phyloP scores from a whole-genome alignment of 352 stramenopile species.

The Paralagenidium karlingii region DNA sequence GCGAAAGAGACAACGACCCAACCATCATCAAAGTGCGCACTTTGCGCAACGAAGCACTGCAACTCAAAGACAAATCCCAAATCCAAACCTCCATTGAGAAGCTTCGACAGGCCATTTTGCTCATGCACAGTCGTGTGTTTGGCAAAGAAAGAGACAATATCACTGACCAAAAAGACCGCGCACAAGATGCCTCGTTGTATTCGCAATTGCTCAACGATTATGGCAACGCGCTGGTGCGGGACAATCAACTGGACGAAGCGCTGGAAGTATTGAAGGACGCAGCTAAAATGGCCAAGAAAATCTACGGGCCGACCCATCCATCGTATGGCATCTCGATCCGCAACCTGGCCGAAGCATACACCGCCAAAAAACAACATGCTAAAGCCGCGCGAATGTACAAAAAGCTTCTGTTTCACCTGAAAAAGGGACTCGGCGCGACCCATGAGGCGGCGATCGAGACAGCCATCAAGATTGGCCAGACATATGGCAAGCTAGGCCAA shows the following conservation, averaged over 20 bases:
- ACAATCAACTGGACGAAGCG: slow-evolving; percentile 61
- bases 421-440: slow-evolving; percentile 37
- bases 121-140: slow-evolving; percentile 63
- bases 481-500: slow-evolving; percentile 54
- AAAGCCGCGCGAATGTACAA: slow-evolving; percentile 58
- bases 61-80: slow-evolving; percentile 46
- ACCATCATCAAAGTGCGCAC: slow-evolving; percentile 46
- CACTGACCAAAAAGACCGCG: slow-evolving; percentile 38
- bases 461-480: slow-evolving; percentile 46
- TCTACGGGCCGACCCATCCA: slow-evolving; percentile 71
- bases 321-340: slow-evolving; percentile 60
- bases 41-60: slow-evolving; percentile 64
- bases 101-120: slow-evolving; percentile 46
- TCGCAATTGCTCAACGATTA: slow-evolving; percentile 74
- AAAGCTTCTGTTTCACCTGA: slow-evolving; percentile 52
- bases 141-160: slow-evolving; percentile 26
- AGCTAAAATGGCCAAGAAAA: slow-evolving; percentile 51
- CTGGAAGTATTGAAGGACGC: slow-evolving; percentile 68
- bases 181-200: slow-evolving; percentile 60
- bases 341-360: slow-evolving; percentile 68
- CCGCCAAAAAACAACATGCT: slow-evolving; percentile 61
- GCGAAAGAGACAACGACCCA: slow-evolving; percentile 39
- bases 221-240: slow-evolving; percentile 53
- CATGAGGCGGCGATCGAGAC: slow-evolving; percentile 73
- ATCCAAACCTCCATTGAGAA: slow-evolving; percentile 39